Percentiles rank a stretch among this genome's conserved stretches.
phyloP scores from a whole-genome alignment of 805 yeast species.

The Hanseniaspora nectarophila region DNA sequence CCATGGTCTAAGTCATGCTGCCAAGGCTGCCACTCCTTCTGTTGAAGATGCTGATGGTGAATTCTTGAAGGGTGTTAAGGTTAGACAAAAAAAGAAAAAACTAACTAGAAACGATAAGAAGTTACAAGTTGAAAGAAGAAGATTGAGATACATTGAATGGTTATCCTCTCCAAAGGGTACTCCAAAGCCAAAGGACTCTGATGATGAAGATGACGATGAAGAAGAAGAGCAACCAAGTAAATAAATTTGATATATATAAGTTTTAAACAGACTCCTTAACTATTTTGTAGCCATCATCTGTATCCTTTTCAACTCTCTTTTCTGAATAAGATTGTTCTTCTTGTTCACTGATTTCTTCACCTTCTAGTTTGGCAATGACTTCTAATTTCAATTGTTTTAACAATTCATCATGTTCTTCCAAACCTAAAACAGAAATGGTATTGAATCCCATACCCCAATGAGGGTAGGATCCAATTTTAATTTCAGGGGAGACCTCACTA shows the following conservation, averaged over 20 bases:
- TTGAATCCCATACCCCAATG: constrained; percentile 52
- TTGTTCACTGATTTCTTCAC: constrained; percentile 44
- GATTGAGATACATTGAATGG: constrained; percentile 91
- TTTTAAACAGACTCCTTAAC: not conserved
- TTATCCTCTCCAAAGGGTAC: constrained; percentile 94
- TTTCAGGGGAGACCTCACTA: constrained; percentile 24
- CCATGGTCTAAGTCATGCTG: constrained; percentile 37
- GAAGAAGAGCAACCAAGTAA: constrained; percentile 12
- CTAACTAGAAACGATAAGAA: constrained; percentile 94
- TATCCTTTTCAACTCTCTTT: constrained; percentile 14
- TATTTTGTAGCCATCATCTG: constrained; percentile 12
- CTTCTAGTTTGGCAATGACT: constrained; percentile 39
- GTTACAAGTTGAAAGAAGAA: constrained; percentile 80
- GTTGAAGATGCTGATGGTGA: constrained; percentile 50
- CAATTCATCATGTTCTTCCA: constrained; percentile 28
- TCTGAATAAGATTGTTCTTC: constrained; percentile 39
- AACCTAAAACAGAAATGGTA: constrained; percentile 67
- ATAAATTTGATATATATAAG: not conserved
- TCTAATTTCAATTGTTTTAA: constrained; percentile 38
- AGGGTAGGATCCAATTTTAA: constrained; percentile 79
- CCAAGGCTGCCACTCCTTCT: constrained; percentile 33
- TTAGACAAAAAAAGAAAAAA: constrained; percentile 87
- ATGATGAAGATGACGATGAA: constrained; percentile 49
- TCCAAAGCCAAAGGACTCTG: constrained; percentile 86
- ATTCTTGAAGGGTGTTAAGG: constrained; percentile 92